These are phyloP conservation scores for Thraustotheca clavata DNA, from an alignment of 352 stramenopile species.

Conservation along the genomic window DNA sequence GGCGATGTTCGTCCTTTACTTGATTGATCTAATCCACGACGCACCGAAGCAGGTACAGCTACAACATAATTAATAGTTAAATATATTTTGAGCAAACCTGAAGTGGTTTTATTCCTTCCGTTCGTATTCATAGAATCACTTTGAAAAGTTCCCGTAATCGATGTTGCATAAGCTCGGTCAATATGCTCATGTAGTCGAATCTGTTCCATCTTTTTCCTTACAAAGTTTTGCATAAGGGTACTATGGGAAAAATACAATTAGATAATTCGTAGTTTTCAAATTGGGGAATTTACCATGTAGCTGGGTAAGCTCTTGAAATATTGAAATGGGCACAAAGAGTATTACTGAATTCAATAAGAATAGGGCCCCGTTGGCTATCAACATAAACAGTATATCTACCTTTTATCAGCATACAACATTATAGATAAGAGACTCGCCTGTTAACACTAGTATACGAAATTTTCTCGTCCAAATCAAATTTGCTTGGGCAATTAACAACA, in stretches of 20 bases:
- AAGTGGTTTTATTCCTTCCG: slow-evolving; percentile 41
- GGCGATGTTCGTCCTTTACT: slow-evolving; percentile 42
- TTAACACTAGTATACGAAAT: slow-evolving; percentile 67
- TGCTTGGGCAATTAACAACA: slow-evolving; percentile 60
- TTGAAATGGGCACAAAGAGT: slow-evolving; percentile 59
- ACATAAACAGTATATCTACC: slow-evolving; percentile 57
- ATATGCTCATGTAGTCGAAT: slow-evolving; percentile 61
- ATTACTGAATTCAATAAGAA: slow-evolving; percentile 81
- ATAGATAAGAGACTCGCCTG: slow-evolving; percentile 16
- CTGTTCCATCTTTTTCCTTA: slow-evolving; percentile 45
- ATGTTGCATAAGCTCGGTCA: slow-evolving; percentile 60
- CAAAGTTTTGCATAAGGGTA: slow-evolving; percentile 42
- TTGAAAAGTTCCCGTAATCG: slow-evolving; percentile 46
- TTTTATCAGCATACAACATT: neutral
- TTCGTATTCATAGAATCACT: slow-evolving; percentile 36
- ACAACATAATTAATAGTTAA: neutral
- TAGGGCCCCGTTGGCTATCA: slow-evolving; percentile 59
- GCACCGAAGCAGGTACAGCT: neutral
- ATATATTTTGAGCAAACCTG: neutral
- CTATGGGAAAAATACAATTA: too few species aligned
- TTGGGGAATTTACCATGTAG: slow-evolving; percentile 26
- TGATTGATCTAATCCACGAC: slow-evolving; percentile 20
- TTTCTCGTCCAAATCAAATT: slow-evolving; percentile 68
- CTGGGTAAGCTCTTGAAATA: slow-evolving; percentile 43
- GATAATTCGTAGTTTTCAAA: too few species aligned